Percentiles rank a stretch among this genome's conserved stretches.
phyloP scores from a whole-genome alignment of 2,329 filamentous ascomycete genomes.

The Samsoniella hepiali region DNA sequence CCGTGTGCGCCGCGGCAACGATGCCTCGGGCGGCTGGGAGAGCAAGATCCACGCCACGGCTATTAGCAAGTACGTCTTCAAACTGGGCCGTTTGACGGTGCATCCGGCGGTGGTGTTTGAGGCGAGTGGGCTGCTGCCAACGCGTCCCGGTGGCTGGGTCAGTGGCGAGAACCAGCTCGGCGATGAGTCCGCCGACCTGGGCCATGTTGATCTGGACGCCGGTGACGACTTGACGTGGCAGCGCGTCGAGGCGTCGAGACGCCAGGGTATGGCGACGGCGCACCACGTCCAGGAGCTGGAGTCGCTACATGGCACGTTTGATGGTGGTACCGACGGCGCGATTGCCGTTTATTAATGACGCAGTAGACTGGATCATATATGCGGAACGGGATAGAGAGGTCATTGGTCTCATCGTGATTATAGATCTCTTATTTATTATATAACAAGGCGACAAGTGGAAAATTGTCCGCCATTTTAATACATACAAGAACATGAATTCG shows the following conservation, averaged over 20 bases:
- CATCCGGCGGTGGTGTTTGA: conserved; percentile 74
- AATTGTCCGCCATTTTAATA: not conserved
- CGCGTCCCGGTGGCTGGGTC: conserved; percentile 64
- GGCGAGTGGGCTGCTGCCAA: conserved; percentile 70
- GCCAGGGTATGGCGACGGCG: conserved; percentile 53
- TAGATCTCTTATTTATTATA: conserved; percentile 3
- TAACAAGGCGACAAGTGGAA: not conserved
- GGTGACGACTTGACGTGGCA: conserved; percentile 56
- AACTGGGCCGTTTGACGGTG: conserved; percentile 77
- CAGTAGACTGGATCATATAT: not conserved
- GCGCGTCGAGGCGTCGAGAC: conserved; percentile 52
- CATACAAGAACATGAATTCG: not conserved
- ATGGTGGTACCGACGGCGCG: conserved; percentile 51
- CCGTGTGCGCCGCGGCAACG: conserved; percentile 37
- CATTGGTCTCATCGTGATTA: not conserved
- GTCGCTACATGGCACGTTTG: conserved; percentile 48
- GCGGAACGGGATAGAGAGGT: not conserved
- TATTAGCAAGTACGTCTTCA: conserved; percentile 78
- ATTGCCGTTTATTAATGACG: conserved; percentile 47
- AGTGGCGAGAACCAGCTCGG: conserved; percentile 43
- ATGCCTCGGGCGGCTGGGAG: conserved; percentile 46
- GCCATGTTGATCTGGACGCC: conserved; percentile 33
- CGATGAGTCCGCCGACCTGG: conserved; percentile 37
- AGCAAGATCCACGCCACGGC: conserved; percentile 68
- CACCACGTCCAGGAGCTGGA: conserved; percentile 57